phyloP scores from a whole-genome alignment of 73 alveolate species.

The Symbiodinium natans region DNA sequence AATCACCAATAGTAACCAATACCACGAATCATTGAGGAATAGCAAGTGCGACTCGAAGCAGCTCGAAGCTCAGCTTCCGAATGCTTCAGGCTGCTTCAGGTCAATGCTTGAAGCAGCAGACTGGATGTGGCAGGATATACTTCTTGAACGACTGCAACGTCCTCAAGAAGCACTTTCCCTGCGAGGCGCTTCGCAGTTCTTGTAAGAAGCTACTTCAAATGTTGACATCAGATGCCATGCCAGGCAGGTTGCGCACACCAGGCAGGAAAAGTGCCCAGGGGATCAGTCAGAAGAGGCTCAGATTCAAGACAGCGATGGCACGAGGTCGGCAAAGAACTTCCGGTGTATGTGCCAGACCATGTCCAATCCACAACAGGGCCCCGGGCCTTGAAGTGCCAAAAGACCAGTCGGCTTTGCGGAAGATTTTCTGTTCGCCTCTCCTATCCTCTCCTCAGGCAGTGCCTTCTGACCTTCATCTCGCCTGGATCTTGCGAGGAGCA shows the following conservation, averaged over 20 bases:
- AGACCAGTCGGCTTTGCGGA: not conserved
- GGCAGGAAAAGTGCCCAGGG: not conserved
- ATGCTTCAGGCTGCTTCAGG: not conserved
- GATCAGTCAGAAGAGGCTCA: not conserved
- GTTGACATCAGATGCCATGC: not conserved
- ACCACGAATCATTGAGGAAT: too few species aligned
- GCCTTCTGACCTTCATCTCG: slow-evolving; percentile 64
- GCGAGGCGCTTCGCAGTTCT: slow-evolving; percentile 18
- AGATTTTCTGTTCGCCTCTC: not conserved
- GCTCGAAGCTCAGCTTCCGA: not conserved
- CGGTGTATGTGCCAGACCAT: slow-evolving; percentile 60
- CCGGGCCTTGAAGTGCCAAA: not conserved
- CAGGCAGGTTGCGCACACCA: slow-evolving; percentile 81
- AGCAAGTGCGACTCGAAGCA: slow-evolving; percentile 17
- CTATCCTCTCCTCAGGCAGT: slow-evolving; percentile 13
- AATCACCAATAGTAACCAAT: too few species aligned
- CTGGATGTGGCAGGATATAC: slow-evolving; percentile 1
- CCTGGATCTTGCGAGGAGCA: slow-evolving; percentile 21
- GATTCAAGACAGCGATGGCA: not conserved
- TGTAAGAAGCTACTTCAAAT: not conserved
- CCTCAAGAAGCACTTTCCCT: slow-evolving; percentile 25
- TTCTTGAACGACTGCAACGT: slow-evolving; percentile 81
- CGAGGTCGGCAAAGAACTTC: slow-evolving; percentile 69
- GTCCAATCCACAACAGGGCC: slow-evolving; percentile 22
- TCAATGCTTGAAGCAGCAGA: not conserved